Percentiles rank a stretch among this genome's conserved stretches.
phyloP scores from a whole-genome alignment of 192 early-diverging fungal genomes.

The Endogone sp. region DNA sequence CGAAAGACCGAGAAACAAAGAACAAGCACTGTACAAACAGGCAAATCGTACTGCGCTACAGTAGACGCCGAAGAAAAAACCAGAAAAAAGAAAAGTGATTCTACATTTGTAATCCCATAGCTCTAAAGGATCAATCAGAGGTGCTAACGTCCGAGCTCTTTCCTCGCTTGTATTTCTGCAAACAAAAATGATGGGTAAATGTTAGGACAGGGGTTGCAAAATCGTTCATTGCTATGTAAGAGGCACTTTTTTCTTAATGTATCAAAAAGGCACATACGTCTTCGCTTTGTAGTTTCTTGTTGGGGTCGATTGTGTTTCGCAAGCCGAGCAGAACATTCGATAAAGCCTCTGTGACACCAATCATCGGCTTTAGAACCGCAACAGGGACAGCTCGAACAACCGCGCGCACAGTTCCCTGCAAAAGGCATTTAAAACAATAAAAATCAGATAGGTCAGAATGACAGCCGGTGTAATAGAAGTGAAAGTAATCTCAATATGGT shows the following conservation, averaged over 20 bases:
- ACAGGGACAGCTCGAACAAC: conserved; percentile 82
- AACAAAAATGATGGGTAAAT: neutral
- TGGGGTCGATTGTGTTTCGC: conserved; percentile 88
- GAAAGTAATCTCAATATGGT: no score
- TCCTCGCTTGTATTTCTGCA: conserved; percentile 17
- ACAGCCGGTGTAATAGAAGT: no score
- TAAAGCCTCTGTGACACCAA: conserved; percentile 90
- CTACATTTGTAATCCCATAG: no score
- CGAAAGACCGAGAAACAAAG: no score
- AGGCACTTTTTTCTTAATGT: neutral
- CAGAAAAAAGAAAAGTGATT: no score
- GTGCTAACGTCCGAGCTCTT: neutral
- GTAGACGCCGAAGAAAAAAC: no score
- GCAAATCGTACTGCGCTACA: no score
- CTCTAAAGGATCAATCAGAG: no score
- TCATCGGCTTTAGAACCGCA: conserved; percentile 92
- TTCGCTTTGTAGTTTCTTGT: conserved; percentile 68
- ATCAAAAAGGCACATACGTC: conserved; percentile 49
- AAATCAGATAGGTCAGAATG: conserved; percentile 9
- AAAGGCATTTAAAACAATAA: conserved; percentile 7
- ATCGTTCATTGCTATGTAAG: neutral
- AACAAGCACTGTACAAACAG: no score
- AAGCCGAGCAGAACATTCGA: conserved; percentile 88
- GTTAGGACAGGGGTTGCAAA: neutral
- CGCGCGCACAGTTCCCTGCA: conserved; percentile 53